Percentiles rank a stretch among this genome's conserved stretches.
phyloP scores from a whole-genome alignment of 768 basidiomycete genomes.

The Neoboletus subvelutipes region DNA sequence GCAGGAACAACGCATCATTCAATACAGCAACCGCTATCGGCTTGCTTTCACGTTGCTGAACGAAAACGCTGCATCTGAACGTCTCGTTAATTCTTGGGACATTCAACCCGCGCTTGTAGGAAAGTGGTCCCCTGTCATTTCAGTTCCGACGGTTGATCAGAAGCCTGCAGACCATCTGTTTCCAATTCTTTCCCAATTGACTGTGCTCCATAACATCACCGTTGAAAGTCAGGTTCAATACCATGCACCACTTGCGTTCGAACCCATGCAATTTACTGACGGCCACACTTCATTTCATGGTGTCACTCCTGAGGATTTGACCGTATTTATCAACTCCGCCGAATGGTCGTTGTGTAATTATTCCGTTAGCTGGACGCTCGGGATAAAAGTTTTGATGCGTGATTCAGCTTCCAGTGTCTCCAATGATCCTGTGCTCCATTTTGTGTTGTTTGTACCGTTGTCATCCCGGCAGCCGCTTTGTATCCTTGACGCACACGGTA shows the following conservation, averaged over 20 bases:
- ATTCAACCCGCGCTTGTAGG: conserved; percentile 60
- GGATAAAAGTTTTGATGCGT: conserved; percentile 5
- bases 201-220: conserved; percentile 81
- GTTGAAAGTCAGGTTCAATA: conserved; percentile 94
- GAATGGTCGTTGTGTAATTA: conserved; percentile 87
- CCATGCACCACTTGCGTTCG: conserved; percentile 86
- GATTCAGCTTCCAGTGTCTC: conserved; percentile 82
- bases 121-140: conserved; percentile 39
- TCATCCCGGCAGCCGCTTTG: conserved; percentile 62
- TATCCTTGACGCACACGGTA: conserved; percentile 59
- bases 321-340: conserved; percentile 93
- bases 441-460: conserved; percentile 86
- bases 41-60: conserved; percentile 92
- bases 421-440: conserved; percentile 92
- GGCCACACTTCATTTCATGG: conserved; percentile 46
- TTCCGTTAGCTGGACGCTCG: conserved; percentile 16
- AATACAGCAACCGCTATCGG: conserved; percentile 80
- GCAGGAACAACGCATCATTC: conserved; percentile 53
- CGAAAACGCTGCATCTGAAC: conserved; percentile 76
- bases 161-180: conserved; percentile 58
- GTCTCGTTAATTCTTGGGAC: conserved; percentile 68
- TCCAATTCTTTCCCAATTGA: conserved; percentile 61
- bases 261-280: conserved; percentile 43
- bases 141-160: conserved; percentile 17
- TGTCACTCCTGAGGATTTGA: conserved; percentile 78